Conservation (phyloP, 192 early-diverging fungal genomes). For the Kappamyces sp. region DNA sequence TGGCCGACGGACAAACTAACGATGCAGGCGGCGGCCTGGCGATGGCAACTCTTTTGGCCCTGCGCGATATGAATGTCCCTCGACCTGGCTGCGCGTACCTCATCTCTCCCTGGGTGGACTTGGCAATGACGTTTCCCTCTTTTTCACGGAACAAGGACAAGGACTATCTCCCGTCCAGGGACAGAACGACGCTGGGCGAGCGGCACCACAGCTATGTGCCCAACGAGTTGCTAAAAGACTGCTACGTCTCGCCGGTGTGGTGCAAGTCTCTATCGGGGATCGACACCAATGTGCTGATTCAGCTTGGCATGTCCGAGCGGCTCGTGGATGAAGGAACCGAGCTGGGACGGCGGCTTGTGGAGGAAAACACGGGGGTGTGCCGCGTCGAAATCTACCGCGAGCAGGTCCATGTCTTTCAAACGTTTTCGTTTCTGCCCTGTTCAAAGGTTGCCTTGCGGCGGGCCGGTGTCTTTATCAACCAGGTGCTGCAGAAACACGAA, state of each 20-base stretch:
- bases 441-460: slow-evolving; percentile 4
- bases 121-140: neutral
- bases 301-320: slow-evolving; percentile 38
- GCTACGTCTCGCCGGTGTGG: slow-evolving; percentile 12
- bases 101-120: slow-evolving; percentile 45
- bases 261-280: slow-evolving; percentile 9
- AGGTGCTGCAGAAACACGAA: neutral
- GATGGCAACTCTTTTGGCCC: neutral
- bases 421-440: slow-evolving; percentile 3
- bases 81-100: slow-evolving; percentile 13
- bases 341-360: neutral
- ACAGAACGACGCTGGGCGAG: slow-evolving; percentile 6
- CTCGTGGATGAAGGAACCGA: slow-evolving; percentile 37
- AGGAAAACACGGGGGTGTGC: neutral
- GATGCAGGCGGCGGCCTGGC: slow-evolving; percentile 13
- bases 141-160: neutral
- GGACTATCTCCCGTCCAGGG: slow-evolving; percentile 3
- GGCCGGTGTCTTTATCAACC: slow-evolving; percentile 6
- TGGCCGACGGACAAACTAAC: too few relatives aligned
- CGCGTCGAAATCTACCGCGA: slow-evolving; percentile 8
- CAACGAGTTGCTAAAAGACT: neutral
- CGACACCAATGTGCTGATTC: slow-evolving; percentile 38
- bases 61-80: slow-evolving; percentile 12
- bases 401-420: slow-evolving; percentile 13
- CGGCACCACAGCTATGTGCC: slow-evolving; percentile 9